Conservation (phyloP, 78 protist species). For the Planoprotostelium fungivorum region DNA sequence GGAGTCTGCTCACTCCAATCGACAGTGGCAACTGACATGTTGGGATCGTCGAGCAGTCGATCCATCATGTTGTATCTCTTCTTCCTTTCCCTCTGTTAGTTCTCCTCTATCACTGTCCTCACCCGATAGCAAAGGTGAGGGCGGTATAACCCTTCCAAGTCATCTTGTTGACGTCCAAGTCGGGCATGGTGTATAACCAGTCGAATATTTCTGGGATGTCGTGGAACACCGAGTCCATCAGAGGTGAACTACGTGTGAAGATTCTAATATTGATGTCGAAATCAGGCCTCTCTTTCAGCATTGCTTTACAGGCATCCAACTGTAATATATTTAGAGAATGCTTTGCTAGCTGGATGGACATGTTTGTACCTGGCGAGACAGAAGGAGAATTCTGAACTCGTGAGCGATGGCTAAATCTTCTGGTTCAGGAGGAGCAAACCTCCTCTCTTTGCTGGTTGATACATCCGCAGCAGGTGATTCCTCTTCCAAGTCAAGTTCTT, state of each 20-base stretch:
- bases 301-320: background rate
- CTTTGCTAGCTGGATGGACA: background rate
- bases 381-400: background rate
- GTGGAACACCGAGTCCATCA: background rate
- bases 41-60: background rate
- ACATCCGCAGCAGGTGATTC: too few species aligned
- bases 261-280: background rate
- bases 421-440: background rate
- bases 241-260: background rate
- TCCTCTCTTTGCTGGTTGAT: conserved; percentile 1
- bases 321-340: too few species aligned
- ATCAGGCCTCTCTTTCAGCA: background rate
- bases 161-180: background rate
- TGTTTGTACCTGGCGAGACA: background rate
- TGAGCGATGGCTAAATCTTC: background rate
- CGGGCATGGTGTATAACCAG: background rate
- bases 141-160: background rate
- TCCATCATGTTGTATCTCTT: background rate
- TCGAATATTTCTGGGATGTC: background rate
- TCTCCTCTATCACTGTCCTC: background rate
- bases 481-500: too few species aligned
- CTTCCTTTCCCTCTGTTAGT: background rate
- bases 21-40: background rate
- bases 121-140: background rate
- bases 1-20: background rate